Percentiles rank a stretch among this genome's conserved stretches.
Evolutionary conservation across 1,139 yeast genomes (phyloP).

Genomic region (Taphrina communis): DNA sequence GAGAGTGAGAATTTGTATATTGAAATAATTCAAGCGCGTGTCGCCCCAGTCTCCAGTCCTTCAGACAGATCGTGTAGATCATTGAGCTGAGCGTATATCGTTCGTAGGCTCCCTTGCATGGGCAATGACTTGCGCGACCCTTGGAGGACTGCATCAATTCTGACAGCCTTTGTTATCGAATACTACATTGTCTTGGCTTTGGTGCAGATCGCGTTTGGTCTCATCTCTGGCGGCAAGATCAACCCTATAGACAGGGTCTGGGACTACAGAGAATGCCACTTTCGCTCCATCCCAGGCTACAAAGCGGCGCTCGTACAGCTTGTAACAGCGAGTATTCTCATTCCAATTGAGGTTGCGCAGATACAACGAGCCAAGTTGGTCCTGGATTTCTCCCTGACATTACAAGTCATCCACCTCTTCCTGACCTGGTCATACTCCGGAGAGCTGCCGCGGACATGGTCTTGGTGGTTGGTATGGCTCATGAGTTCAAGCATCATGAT

Average conservation of each 20-base stretch:
- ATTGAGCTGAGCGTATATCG: too few species aligned
- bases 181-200: constrained; percentile 30
- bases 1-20: too few species aligned
- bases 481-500: constrained; percentile 29
- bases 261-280: constrained; percentile 40
- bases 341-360: constrained; percentile 26
- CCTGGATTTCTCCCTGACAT: constrained; percentile 42
- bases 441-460: constrained; percentile 18
- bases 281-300: constrained; percentile 39
- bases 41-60: too few species aligned
- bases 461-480: constrained; percentile 41
- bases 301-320: constrained; percentile 22
- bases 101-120: constrained; percentile 10
- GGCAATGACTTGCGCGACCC: constrained; percentile 34
- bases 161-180: constrained; percentile 20
- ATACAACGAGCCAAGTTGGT: constrained; percentile 40
- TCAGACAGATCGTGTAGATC: too few species aligned
- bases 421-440: constrained; percentile 37
- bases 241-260: constrained; percentile 31
- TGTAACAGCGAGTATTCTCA: constrained; percentile 11
- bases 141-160: constrained; percentile 24
- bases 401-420: constrained; percentile 31
- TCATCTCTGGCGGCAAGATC: constrained; percentile 22
- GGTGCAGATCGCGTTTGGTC: constrained; percentile 7
- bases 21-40: too few species aligned